Conservation (phyloP, 495 filamentous ascomycete species). For the Penicillium manginii region DNA sequence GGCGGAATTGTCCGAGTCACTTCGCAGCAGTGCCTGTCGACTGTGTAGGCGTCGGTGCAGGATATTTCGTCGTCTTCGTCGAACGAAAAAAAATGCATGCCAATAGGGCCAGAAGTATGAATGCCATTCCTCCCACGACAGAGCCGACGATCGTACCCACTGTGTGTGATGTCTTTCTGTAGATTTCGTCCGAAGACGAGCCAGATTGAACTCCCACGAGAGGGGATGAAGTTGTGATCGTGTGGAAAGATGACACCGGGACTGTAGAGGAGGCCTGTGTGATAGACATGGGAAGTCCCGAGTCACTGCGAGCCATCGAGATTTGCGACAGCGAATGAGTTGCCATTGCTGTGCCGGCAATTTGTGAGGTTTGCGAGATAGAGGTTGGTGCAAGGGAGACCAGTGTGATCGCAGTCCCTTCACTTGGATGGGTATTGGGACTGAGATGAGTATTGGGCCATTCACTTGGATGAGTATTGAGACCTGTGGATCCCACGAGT, state of each 20-base stretch:
- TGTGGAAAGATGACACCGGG: not conserved
- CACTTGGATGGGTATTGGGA: not conserved
- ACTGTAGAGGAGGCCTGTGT: not conserved
- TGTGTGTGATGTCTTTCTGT: constrained; percentile 1
- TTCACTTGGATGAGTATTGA: constrained; percentile 1
- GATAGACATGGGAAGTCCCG: not conserved
- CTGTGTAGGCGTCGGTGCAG: constrained; percentile 10
- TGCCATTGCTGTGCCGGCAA: not conserved
- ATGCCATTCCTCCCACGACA: constrained; percentile 30
- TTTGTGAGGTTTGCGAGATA: not conserved
- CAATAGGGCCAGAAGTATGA: constrained; percentile 27
- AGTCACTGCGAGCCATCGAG: not conserved
- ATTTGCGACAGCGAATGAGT: not conserved
- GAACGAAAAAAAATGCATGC: constrained; percentile 21
- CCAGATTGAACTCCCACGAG: constrained; percentile 6
- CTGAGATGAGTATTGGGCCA: no score
- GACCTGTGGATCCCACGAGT: no score
- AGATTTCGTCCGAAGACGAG: not conserved
- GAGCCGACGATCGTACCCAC: constrained; percentile 32
- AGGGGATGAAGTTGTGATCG: constrained; percentile 6
- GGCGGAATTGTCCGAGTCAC: constrained; percentile 17
- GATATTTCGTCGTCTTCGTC: constrained; percentile 22
- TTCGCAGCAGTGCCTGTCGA: constrained; percentile 24
- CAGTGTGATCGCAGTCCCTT: not conserved
- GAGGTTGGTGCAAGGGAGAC: not conserved